Percentiles rank a stretch among this genome's conserved stretches.
Evolutionary conservation across 257 asterid genomes (phyloP).

Genomic region (Solanum paucissectum): DNA sequence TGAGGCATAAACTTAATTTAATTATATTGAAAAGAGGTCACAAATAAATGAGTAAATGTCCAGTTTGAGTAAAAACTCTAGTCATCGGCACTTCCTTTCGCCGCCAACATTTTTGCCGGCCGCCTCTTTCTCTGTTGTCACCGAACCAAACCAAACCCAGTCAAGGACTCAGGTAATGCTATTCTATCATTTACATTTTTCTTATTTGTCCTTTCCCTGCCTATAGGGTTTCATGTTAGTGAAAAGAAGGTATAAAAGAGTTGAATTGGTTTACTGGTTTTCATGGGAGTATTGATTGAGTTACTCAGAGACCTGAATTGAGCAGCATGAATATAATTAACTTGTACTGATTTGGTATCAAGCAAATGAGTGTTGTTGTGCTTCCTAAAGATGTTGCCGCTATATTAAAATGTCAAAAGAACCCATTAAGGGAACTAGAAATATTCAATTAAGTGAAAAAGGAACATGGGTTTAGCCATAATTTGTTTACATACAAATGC

Average conservation of each 20-base stretch:
- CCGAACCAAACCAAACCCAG: neutral
- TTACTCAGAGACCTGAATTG: neutral
- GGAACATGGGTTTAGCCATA: constrained; percentile 68
- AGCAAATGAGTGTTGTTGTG: constrained; percentile 46
- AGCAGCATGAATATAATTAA: neutral
- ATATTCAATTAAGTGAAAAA: constrained; percentile 64
- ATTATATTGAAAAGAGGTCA: too few relatives aligned
- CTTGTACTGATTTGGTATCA: constrained; percentile 1
- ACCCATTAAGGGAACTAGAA: constrained; percentile 77
- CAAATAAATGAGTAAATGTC: too few relatives aligned
- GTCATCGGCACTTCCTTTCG: too few relatives aligned
- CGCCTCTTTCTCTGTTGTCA: neutral
- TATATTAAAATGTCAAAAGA: constrained; percentile 55
- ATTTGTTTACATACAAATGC: constrained; percentile 52
- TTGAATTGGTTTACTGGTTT: neutral
- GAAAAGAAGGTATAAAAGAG: neutral
- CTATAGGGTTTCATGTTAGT: neutral
- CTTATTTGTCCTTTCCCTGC: neutral
- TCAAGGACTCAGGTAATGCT: neutral
- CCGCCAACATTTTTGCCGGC: neutral
- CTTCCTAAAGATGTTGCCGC: constrained; percentile 85
- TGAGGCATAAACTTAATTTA: too few relatives aligned
- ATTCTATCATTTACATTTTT: neutral
- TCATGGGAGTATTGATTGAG: neutral
- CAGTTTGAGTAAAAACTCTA: too few relatives aligned